Base-by-base conservation (phyloP, 78 protist species). In the Neovahlkampfia damariscottae region DNA sequence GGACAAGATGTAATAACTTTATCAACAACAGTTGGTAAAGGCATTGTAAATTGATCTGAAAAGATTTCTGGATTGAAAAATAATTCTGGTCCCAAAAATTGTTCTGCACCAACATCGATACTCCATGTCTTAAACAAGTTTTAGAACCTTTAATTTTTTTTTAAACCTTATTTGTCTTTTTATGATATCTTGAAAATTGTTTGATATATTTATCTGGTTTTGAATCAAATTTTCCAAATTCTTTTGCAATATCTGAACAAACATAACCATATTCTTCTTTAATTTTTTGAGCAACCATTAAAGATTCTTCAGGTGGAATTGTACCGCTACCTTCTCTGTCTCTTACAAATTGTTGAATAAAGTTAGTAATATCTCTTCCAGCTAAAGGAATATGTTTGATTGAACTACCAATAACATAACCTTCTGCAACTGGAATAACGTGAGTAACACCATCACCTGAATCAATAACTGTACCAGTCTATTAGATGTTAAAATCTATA, bases 371-470 rank as follows among this genome's bases (percentile, higher is more conserved):
- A 85, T 93, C 96, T 72, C 96, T 77, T 10, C 99, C 99, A 8
- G 99, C 99, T 0, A 98, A 76, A 32, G 98, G 98, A 67, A 96
- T 94, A 86, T 93, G 97, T 71, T 90, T 89, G 86, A 98, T 96
- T 84, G 87, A 37, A 8, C 86, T 36, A 39, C 97, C 97, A 73
- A 98, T 93, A 39, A 98, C 99, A 68, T 91, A 94, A 70, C 99
- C 98, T 41, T 93, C 98, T 70, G 62, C 88, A n/a, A 97, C 97
- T 8, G 99, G 99, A 82, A 97, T 96, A 62, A 97, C 89, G 93
- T 96, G 99, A 35, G 99, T 97, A 8, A 97, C 99, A 59, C 98
- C 97, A 71, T 96, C 99, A 32, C 99, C 99, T 29, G 98, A 90
- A 83, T 97, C 99, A 68, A 97, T 81, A 10, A 97, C 99, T 0